phyloP scores from a whole-genome alignment of 179 eudicot species.

The Beta macrorhiza region DNA sequence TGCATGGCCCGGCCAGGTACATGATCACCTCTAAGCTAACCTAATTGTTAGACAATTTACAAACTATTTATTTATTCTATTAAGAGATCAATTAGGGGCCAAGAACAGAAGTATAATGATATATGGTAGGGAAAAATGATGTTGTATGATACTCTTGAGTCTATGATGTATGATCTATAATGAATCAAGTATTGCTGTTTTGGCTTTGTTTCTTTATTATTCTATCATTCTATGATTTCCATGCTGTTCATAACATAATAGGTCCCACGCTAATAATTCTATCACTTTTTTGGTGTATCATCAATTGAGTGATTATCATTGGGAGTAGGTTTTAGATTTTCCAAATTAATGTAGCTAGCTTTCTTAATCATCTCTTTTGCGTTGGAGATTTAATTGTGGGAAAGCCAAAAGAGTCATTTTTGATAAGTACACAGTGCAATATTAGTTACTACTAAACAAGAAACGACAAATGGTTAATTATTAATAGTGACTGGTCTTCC shows the following conservation, averaged over 20 bases:
- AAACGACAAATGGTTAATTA: not conserved
- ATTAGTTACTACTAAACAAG: not conserved
- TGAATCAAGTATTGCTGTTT: not conserved
- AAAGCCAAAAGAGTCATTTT: constrained; percentile 22
- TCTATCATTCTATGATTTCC: constrained; percentile 16
- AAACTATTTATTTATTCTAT: too few species aligned
- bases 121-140: not conserved
- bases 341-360: constrained; percentile 1
- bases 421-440: not conserved
- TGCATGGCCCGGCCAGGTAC: too few species aligned
- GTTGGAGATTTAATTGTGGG: not conserved
- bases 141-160: not conserved
- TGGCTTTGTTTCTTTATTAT: not conserved
- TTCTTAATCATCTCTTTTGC: constrained; percentile 19
- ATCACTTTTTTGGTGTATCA: constrained; percentile 10
- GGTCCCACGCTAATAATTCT: constrained; percentile 12
- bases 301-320: constrained; percentile 19
- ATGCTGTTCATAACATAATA: not conserved
- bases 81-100: too few species aligned
- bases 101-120: not conserved
- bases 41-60: too few species aligned
- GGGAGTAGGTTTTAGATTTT: constrained; percentile 19
- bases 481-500: not conserved
- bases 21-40: too few species aligned
- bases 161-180: constrained; percentile 5